Conservation (phyloP, 1,284 basidiomycete genomes). For the Naganishia albida region DNA sequence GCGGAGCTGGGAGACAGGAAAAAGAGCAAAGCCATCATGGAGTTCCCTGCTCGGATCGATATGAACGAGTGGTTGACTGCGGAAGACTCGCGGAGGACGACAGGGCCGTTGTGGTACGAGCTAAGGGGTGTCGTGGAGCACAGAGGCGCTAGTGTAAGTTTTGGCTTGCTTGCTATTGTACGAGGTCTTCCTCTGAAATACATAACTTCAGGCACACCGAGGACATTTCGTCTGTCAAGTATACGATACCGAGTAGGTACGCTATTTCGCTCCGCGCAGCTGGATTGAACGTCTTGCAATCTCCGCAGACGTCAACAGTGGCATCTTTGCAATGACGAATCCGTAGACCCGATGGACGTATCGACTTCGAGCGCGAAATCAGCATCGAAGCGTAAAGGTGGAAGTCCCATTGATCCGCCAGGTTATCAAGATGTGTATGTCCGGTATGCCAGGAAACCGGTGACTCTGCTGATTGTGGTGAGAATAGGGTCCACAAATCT, state of each 20-base stretch:
- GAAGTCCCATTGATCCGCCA: neutral
- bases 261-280: conserved; percentile 1
- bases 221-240: conserved; percentile 91
- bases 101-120: conserved; percentile 63
- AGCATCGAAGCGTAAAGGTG: neutral
- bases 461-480: conserved; percentile 41
- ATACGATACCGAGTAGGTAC: conserved; percentile 68
- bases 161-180: neutral
- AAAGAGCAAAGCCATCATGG: conserved; percentile 75
- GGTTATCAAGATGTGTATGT: conserved; percentile 9
- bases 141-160: conserved; percentile 62
- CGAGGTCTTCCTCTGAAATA: neutral
- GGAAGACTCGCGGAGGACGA: conserved; percentile 28
- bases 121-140: conserved; percentile 79
- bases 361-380: conserved; percentile 56
- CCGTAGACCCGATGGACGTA: conserved; percentile 7
- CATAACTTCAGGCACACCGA: conserved; percentile 70
- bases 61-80: conserved; percentile 65
- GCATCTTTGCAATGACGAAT: conserved; percentile 87
- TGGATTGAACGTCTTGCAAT: conserved; percentile 26
- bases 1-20: conserved; percentile 71
- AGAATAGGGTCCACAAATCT: conserved; percentile 56
- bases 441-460: neutral
- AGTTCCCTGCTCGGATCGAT: conserved; percentile 71
- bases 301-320: conserved; percentile 66